phyloP scores from a whole-genome alignment of 2,329 filamentous ascomycete genomes.

The Leptographium lundbergii region DNA sequence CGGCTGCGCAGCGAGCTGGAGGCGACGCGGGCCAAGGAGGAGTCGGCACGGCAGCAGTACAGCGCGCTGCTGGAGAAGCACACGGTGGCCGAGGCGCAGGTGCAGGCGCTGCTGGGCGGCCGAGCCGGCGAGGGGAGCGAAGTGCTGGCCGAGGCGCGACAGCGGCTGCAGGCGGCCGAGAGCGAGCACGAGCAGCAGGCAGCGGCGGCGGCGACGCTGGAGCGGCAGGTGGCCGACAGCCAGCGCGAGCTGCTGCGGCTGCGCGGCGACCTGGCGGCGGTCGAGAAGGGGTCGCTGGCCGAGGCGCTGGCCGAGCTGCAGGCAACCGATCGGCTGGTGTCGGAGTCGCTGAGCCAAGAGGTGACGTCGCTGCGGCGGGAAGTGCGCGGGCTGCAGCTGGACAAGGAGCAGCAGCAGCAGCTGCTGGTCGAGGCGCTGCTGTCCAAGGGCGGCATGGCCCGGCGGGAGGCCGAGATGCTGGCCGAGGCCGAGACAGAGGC shows the following conservation, averaged over 20 bases:
- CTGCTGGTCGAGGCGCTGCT: conserved; percentile 48
- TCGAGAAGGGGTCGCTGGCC: conserved; percentile 36
- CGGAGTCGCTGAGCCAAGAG: conserved; percentile 44
- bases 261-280: conserved; percentile 39
- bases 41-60: conserved; percentile 39
- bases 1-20: conserved; percentile 44
- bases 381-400: conserved; percentile 32
- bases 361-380: conserved; percentile 42
- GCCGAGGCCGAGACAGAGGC: conserved; percentile 14
- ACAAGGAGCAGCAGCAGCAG: conserved; percentile 44
- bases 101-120: conserved; percentile 39
- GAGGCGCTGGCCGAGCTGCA: conserved; percentile 46
- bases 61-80: conserved; percentile 47
- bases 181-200: conserved; percentile 35
- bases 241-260: conserved; percentile 41
- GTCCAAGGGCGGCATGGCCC: conserved; percentile 46
- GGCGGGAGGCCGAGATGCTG: conserved; percentile 23
- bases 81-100: conserved; percentile 43
- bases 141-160: conserved; percentile 38
- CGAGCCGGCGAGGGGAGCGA: conserved; percentile 34
- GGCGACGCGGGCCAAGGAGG: conserved; percentile 34
- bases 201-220: conserved; percentile 30
- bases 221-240: conserved; percentile 36
- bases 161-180: conserved; percentile 29
- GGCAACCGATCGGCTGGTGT: conserved; percentile 44